Evolutionary conservation across 225 moss, liverwort and hornwort species (phyloP), one percentile per base, ranked within the genome.

Genomic region (Polytrichum commune): DNA sequence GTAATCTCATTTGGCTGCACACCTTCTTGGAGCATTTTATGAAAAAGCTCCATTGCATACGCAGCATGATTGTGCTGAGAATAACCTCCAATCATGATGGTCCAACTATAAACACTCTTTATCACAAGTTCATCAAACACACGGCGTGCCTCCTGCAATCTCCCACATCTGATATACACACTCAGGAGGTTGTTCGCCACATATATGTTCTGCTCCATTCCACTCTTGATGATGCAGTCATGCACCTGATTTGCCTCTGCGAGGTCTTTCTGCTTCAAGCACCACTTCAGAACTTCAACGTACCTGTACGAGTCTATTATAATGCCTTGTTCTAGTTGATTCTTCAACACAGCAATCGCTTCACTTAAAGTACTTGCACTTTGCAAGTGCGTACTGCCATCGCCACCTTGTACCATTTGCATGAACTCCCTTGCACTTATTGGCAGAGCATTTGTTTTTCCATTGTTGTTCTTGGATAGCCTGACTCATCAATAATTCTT

Each of bases 261-360:
- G 25, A 79, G 26, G 67, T 75, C 71, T 56, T 56, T 71, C 19
- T 74, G 27, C 71, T 75, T 67, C 19, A 71, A 55, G 60, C 60
- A 61, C 22, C 26, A 26, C 60, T 26, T 61, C 60, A 61, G 60
- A 7, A 61, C 26, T 7, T 71, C 62, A 56, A 22, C 71, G 3
- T 25, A 71, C 24, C 25, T 63, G 55, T 22, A 5, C 25, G n/a
- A 57, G 56, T 76, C 56, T 70, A 70, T 22, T 29, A 55, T 6
- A 27, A 76, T 25, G 70, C 69, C 70, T 56, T 55, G 76, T 56
- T 27, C 63, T 26, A 1, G 54, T 29, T 25, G 29, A 30, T 32
- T 67, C 64, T 72, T 66, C 72, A 77, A 23, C 32, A 54, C 7
- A 66, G 67, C 20, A 72, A 77, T 61, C 24, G 66, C 77, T 61